Base-by-base conservation (phyloP, 2,329 filamentous ascomycete species). In the Macrophomina pseudophaseolina region DNA sequence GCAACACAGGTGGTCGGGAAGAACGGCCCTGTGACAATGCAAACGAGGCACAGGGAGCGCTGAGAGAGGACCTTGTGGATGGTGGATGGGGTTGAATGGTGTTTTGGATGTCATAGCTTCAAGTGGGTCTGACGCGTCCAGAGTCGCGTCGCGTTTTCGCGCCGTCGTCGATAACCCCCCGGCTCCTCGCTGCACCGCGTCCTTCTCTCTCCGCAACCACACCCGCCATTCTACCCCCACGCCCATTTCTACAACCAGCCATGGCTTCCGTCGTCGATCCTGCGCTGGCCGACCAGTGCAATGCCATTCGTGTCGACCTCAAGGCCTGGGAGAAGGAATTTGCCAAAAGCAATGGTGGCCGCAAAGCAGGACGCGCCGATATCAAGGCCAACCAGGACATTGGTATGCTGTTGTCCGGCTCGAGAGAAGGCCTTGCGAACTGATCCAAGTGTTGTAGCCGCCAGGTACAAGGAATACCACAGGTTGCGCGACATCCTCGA, bases 401-500 rank as follows among this genome's bases (percentile, higher is more conserved):
- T 72, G 89, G 91, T 92, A 85, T 40, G 81, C 23, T 9, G 28
- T 16, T n/a, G 7, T 9, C 40, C 16, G 18, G 1, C 23, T 28
- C 5, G 46, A 32, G 66, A 73, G 56, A 23, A n/a, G 14, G n/a
- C 18, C 9, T 30, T 11, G 9, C 7, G n/a, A n/a, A 32, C 63
- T 49, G 16, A 68, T 64, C 65, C 51, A 16, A 35, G 4, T 18
- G 23, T 59, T 38, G 49, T 71, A 91, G 90, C 88, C 44, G 83
- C 82, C 54, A 93, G 93, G 74, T 94, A 94, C 78, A 92, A 91
- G 75, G 85, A 91, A 69, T 94, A 93, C 78, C 88, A 89, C 75
- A 88, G 85, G 70, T 75, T 90, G 62, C 85, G 89, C 65, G 70
- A 74, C 69, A 69, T 72, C 48, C 69, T 75, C 58, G 70, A 73